phyloP scores from a whole-genome alignment of 495 filamentous ascomycete species.

The Lasiosphaeria ovina region DNA sequence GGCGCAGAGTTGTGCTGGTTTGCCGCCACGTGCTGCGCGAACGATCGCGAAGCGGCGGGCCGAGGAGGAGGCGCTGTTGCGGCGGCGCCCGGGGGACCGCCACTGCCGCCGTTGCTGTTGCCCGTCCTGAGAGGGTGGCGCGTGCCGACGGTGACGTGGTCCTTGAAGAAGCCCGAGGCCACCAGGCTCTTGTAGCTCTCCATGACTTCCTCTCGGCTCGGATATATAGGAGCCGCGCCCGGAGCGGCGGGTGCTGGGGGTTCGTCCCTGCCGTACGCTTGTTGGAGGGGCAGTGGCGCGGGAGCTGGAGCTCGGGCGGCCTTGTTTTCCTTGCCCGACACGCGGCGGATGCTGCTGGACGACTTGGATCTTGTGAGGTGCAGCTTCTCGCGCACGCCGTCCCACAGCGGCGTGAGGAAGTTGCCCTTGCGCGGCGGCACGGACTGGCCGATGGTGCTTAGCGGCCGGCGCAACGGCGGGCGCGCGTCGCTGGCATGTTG shows the following conservation, averaged over 20 bases:
- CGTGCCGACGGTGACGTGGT: conserved; percentile 48
- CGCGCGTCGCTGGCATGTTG: not conserved
- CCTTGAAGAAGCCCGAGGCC: conserved; percentile 47
- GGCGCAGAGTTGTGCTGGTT: conserved; percentile 3
- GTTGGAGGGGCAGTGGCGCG: not conserved
- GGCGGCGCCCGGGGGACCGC: conserved; percentile 20
- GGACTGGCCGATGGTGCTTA: conserved; percentile 13
- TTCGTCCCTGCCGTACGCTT: not conserved
- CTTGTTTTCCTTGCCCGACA: conserved; percentile 10
- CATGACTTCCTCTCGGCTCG: conserved; percentile 44
- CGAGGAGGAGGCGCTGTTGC: conserved; percentile 5
- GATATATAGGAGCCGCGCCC: conserved; percentile 20
- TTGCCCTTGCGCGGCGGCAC: conserved; percentile 11
- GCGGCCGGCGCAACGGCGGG: conserved; percentile 10
- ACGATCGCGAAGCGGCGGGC: not conserved
- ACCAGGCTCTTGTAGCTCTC: conserved; percentile 45
- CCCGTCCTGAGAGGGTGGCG: conserved; percentile 33
- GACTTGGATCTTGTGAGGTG: conserved; percentile 25
- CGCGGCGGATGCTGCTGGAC: conserved; percentile 22
- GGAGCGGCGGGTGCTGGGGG: not conserved
- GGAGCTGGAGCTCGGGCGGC: not conserved
- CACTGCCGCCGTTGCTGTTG: conserved; percentile 14
- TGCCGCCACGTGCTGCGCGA: not conserved
- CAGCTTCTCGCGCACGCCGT: conserved; percentile 31
- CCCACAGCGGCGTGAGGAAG: conserved; percentile 35